These are phyloP conservation scores for Hyphopichia buzzinii DNA, from an alignment of 1,139 yeast genomes.

Conservation along the genomic window DNA sequence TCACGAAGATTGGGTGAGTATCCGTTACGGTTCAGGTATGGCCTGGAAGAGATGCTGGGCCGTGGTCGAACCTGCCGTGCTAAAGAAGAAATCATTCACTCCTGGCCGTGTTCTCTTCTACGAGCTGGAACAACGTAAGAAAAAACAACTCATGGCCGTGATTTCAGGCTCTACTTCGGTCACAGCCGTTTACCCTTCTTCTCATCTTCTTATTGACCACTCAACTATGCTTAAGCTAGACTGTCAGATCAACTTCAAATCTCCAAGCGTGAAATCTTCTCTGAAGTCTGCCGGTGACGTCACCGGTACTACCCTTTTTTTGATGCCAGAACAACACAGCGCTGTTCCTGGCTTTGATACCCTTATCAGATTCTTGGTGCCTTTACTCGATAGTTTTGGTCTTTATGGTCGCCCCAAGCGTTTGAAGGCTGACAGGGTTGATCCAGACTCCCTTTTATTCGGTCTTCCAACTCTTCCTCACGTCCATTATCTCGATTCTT, in stretches of 20 bases:
- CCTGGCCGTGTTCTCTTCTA: constrained; percentile 63
- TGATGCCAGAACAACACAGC: constrained; percentile 94
- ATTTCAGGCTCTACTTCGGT: constrained; percentile 69
- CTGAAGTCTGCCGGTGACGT: constrained; percentile 52
- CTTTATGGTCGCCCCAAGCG: constrained; percentile 90
- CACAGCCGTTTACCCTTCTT: constrained; percentile 92
- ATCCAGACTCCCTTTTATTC: constrained; percentile 74
- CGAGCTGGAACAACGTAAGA: constrained; percentile 67
- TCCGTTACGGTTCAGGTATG: constrained; percentile 94
- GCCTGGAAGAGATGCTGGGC: constrained; percentile 96
- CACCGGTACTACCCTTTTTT: constrained; percentile 76
- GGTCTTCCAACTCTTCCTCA: constrained; percentile 90
- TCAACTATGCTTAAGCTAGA: constrained; percentile 88
- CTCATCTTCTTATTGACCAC: constrained; percentile 74
- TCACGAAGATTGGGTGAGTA: constrained; percentile 94
- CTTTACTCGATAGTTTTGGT: constrained; percentile 80
- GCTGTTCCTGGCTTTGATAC: constrained; percentile 96
- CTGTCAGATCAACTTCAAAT: constrained; percentile 67
- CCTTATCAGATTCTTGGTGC: constrained; percentile 80
- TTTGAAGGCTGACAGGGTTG: constrained; percentile 83
- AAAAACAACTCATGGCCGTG: constrained; percentile 78
- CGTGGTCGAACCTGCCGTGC: constrained; percentile 71
- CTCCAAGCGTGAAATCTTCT: constrained; percentile 38
- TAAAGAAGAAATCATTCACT: constrained; percentile 41
- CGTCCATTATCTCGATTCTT: constrained; percentile 66